Evolutionary conservation across 2,329 filamentous ascomycete genomes (phyloP), one percentile per base, ranked within the genome.

Genomic region (Claviceps maximensis): DNA sequence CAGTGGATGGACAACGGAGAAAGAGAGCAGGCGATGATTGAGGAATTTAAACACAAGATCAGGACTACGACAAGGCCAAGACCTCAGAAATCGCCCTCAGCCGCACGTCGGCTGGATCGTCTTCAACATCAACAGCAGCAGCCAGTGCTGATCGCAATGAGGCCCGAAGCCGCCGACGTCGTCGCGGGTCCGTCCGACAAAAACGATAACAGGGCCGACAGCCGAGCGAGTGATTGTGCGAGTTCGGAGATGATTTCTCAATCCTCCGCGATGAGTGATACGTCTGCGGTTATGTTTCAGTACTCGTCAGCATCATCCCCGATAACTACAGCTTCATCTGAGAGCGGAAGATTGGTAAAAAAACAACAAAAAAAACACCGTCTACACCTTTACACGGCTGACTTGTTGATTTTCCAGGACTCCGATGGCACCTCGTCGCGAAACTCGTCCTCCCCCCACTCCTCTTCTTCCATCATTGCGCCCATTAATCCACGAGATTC

Each of bases 1-100:
- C 56, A 56, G 2, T 70, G 67, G 65, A 65, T 68, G 44, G 64
- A 67, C 49, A 55, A 60, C 25, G 50, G 55, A n/a, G 47, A 21
- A 2, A 42, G 59, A 52, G 55, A 68, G 21, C 66, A 69, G 41
- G 59, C 60, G 53, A 62, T 62, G 41, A 46, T 63, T 0, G 53
- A 48, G 1, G 57, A 58, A 1, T 63, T 64, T 52, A 64, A 64
- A 31, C 40, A 40, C 7, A 56, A 50, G 0, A 58, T 64, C 6
- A 63, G 63, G 49, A 45, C 55, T 10, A 62, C 61, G 15, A 58
- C 63, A 10, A 55, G 58, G 4, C 56, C 56, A n/a, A 44, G 45
- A 13, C 33, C 5, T 27, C 42, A 19, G 19, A n/a, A 44, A n/a
- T 12, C 17, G 8, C 12, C 17, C 4, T 12, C n/a, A 17, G 45